A percentile compares a stretch with the other conserved stretches of the same genome.
Conservation (phyloP, 192 early-diverging fungal species). For the Linnemannia hyalina region DNA sequence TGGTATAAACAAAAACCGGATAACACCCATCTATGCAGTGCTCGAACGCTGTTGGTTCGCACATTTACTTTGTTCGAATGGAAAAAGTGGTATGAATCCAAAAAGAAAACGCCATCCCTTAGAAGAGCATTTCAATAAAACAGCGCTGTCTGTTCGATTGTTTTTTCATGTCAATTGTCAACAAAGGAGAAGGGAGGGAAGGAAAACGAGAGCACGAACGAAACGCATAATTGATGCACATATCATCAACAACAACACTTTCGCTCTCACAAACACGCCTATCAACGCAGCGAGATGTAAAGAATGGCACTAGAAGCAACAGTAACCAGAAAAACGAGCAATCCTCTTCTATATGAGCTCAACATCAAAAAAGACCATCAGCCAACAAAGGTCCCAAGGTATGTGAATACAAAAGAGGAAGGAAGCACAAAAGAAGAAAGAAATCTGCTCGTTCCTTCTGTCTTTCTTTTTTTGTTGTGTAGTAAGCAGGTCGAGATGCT, state of each 20-base stretch:
- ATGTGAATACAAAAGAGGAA: neutral
- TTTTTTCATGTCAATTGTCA: neutral
- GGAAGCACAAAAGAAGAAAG: neutral
- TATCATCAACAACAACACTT: neutral
- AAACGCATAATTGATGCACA: slow-evolving; percentile 5
- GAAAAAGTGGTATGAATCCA: neutral
- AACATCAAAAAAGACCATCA: neutral
- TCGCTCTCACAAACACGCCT: neutral
- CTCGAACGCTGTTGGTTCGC: neutral
- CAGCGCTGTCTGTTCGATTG: neutral
- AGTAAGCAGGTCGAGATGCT: neutral
- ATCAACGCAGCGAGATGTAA: neutral
- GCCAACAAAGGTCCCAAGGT: neutral
- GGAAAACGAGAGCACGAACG: neutral
- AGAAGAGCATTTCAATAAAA: neutral
- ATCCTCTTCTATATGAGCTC: neutral
- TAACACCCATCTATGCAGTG: too few relatives aligned
- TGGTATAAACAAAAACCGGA: neutral
- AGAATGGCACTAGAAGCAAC: neutral
- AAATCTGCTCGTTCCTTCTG: neutral
- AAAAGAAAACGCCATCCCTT: neutral
- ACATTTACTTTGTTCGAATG: neutral
- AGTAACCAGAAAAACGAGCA: neutral
- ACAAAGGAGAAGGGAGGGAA: neutral
- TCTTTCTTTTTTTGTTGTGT: neutral